phyloP scores from a whole-genome alignment of 305 asterid species.

The Solanum hybrid region DNA sequence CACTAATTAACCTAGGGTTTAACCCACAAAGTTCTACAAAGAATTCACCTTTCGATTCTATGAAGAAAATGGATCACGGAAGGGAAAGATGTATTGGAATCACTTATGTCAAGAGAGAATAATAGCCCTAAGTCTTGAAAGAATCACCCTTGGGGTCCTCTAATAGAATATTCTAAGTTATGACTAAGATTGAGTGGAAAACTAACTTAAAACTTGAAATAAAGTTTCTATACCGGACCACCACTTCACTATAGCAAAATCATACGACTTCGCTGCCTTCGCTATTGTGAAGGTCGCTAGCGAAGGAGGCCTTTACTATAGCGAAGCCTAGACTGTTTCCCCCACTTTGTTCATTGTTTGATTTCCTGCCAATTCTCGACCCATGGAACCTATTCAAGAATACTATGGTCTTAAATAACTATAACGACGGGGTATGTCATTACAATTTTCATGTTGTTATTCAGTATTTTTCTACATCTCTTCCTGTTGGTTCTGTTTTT shows the following conservation, averaged over 20 bases:
- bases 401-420: no score
- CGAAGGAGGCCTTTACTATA: neutral
- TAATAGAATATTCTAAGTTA: neutral
- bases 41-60: neutral
- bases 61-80: neutral
- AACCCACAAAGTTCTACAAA: neutral
- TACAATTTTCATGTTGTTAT: neutral
- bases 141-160: neutral
- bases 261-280: neutral
- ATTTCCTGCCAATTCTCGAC: neutral
- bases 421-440: neutral
- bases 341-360: neutral
- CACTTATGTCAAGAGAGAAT: neutral
- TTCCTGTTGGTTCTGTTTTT: neutral
- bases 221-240: neutral
- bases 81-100: neutral
- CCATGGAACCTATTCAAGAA: neutral
- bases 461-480: neutral
- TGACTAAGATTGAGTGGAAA: neutral
- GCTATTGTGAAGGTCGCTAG: neutral
- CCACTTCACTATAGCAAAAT: neutral
- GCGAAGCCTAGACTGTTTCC: neutral
- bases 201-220: neutral
- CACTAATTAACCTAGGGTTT: neutral
- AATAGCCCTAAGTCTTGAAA: neutral